phyloP scores from a whole-genome alignment of 306 rosid genomes.

The Lagenaria siceraria region DNA sequence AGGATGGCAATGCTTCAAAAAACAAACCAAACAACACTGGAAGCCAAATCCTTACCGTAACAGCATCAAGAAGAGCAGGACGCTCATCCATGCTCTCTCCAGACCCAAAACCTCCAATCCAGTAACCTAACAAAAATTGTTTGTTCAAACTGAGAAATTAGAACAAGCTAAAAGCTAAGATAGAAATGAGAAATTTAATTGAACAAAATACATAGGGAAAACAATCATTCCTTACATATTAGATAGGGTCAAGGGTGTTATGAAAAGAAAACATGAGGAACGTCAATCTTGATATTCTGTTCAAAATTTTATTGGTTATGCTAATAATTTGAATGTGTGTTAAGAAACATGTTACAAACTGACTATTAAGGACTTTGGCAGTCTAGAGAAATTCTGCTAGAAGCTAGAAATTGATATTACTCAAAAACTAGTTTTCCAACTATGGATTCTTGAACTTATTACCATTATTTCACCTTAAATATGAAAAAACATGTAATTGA shows the following conservation, averaged over 20 bases:
- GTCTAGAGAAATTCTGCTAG: neutral
- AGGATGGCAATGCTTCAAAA: neutral
- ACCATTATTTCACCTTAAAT: neutral
- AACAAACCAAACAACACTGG: neutral
- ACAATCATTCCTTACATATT: neutral
- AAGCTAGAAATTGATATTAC: neutral
- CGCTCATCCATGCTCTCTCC: constrained; percentile 85
- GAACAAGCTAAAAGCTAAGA: neutral
- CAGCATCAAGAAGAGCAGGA: constrained; percentile 51
- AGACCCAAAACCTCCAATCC: constrained; percentile 94
- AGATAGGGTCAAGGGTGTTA: neutral
- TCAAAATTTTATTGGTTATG: neutral
- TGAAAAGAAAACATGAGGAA: neutral
- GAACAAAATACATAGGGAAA: neutral
- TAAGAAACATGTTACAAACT: neutral
- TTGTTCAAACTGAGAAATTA: neutral
- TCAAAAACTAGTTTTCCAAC: neutral
- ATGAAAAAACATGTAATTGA: neutral
- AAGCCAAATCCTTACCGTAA: constrained; percentile 37
- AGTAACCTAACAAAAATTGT: constrained; percentile 49
- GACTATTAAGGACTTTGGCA: neutral
- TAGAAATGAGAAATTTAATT: neutral
- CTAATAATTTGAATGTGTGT: neutral
- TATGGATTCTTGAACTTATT: neutral
- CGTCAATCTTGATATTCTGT: neutral